Evolutionary conservation across 1,284 basidiomycete genomes (phyloP).

Genomic region (Trametes sp.): DNA sequence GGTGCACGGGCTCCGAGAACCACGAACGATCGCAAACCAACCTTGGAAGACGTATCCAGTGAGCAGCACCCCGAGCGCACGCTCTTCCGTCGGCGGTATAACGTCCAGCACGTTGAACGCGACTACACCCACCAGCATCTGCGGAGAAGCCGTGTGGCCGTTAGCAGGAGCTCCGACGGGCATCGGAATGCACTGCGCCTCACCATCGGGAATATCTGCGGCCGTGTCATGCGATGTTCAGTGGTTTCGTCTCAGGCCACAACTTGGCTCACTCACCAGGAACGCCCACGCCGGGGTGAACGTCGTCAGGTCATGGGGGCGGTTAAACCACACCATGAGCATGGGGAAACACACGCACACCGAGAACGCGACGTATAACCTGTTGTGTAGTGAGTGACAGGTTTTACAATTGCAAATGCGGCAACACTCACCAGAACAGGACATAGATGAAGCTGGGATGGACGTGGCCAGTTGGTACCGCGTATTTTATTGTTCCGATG

Average conservation of each 20-base stretch:
- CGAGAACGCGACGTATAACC: constrained; percentile 53
- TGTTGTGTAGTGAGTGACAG: constrained; percentile 25
- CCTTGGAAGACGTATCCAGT: constrained; percentile 59
- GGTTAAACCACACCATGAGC: constrained; percentile 60
- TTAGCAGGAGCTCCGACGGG: constrained; percentile 14
- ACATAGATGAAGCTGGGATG: constrained; percentile 47
- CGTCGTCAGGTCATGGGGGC: constrained; percentile 52
- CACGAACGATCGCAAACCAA: constrained; percentile 26
- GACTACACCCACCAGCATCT: constrained; percentile 60
- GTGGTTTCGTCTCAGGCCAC: background rate
- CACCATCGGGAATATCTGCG: constrained; percentile 56
- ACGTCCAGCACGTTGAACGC: constrained; percentile 54
- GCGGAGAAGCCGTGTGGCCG: constrained; percentile 2
- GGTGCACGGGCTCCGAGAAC: constrained; percentile 18
- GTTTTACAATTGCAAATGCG: background rate
- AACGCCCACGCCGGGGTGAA: constrained; percentile 60
- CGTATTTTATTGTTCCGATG: constrained; percentile 58
- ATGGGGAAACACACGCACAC: constrained; percentile 55
- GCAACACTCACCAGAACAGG: constrained; percentile 51
- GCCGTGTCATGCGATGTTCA: constrained; percentile 8
- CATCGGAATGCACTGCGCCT: constrained; percentile 13
- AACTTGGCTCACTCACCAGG: constrained; percentile 43
- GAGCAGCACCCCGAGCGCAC: constrained; percentile 52
- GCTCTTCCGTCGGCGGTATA: constrained; percentile 44
- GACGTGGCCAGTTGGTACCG: constrained; percentile 47